A percentile compares a stretch with the other conserved stretches of the same genome.
These are phyloP conservation scores for Colletotrichum tropicale DNA, from an alignment of 2,329 filamentous ascomycete species.

Conservation along the genomic window DNA sequence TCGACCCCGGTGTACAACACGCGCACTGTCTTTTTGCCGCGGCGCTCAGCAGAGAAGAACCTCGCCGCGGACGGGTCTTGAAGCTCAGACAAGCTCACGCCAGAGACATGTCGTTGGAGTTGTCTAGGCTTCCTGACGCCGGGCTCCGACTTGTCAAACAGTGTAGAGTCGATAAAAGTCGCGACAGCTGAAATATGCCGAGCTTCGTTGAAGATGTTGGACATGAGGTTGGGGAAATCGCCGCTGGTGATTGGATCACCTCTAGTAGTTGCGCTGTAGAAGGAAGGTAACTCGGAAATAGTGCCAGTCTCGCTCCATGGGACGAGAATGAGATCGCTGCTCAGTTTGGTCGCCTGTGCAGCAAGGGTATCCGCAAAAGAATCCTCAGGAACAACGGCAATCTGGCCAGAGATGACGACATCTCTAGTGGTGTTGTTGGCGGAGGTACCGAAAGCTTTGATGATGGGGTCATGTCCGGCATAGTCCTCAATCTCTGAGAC, in stretches of 20 bases:
- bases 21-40: not conserved
- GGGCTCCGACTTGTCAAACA: not conserved
- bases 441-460: conserved; percentile 77
- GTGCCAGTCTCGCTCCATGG: conserved; percentile 82
- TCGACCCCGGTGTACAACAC: not conserved
- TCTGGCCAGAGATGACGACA: conserved; percentile 74
- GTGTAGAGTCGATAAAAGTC: not conserved
- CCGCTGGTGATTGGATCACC: not conserved
- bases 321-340: conserved; percentile 71
- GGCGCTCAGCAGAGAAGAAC: not conserved
- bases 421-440: conserved; percentile 60
- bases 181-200: not conserved
- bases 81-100: not conserved
- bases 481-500: conserved; percentile 75
- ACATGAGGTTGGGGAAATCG: not conserved
- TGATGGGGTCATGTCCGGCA: conserved; percentile 71
- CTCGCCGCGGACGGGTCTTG: not conserved
- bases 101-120: not conserved
- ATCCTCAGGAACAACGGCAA: conserved; percentile 72
- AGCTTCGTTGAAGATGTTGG: not conserved
- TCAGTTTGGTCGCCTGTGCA: conserved; percentile 66
- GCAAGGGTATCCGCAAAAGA: conserved; percentile 75
- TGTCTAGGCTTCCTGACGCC: not conserved
- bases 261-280: not conserved
- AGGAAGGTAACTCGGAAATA: conserved; percentile 48